Evolutionary conservation across 2,329 filamentous ascomycete genomes (phyloP).

Genomic region (Aspergillus oerlinghausenensis): DNA sequence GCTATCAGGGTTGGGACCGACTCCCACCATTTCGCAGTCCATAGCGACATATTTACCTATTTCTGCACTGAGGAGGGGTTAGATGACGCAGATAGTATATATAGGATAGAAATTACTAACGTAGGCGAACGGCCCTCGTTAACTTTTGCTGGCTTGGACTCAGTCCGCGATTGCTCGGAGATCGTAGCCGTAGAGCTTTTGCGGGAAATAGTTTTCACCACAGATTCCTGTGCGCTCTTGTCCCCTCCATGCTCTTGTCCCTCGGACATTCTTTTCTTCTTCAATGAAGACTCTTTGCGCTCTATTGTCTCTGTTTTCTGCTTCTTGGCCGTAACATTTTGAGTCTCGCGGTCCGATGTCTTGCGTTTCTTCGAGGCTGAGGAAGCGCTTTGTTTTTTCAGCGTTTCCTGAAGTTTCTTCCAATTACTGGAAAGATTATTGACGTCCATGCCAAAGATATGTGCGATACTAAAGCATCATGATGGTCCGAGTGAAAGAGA

Average conservation of each 20-base stretch:
- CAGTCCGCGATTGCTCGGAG: slow-evolving; percentile 39
- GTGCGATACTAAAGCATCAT: slow-evolving; percentile 18
- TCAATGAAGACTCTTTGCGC: slow-evolving; percentile 21
- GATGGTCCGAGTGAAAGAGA: slow-evolving; percentile 6
- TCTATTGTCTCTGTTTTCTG: slow-evolving; percentile 21
- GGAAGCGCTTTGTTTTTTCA: slow-evolving; percentile 30
- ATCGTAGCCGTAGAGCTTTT: slow-evolving; percentile 54
- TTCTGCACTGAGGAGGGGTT: slow-evolving; percentile 50
- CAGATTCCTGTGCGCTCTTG: slow-evolving; percentile 60
- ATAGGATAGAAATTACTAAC: slow-evolving; percentile 27
- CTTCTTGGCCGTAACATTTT: slow-evolving; percentile 31
- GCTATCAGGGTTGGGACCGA: slow-evolving; percentile 58
- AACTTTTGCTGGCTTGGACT: slow-evolving; percentile 47
- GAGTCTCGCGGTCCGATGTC: slow-evolving; percentile 25
- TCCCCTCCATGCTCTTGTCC: slow-evolving; percentile 15
- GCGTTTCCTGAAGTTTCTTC: slow-evolving; percentile 47
- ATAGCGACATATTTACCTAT: slow-evolving; percentile 87
- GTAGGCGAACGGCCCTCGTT: slow-evolving; percentile 58
- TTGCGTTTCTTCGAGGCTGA: slow-evolving; percentile 30
- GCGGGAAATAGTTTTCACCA: slow-evolving; percentile 55
- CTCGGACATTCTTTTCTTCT: slow-evolving; percentile 32
- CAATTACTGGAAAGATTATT: slow-evolving; percentile 47
- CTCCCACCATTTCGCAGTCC: slow-evolving; percentile 98
- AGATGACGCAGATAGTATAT: neutral
- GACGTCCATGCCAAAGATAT: slow-evolving; percentile 36